A percentile compares a stretch with the other conserved stretches of the same genome.
Conservation (phyloP, 345 rosid genomes). For the Corchorus capsularis region DNA sequence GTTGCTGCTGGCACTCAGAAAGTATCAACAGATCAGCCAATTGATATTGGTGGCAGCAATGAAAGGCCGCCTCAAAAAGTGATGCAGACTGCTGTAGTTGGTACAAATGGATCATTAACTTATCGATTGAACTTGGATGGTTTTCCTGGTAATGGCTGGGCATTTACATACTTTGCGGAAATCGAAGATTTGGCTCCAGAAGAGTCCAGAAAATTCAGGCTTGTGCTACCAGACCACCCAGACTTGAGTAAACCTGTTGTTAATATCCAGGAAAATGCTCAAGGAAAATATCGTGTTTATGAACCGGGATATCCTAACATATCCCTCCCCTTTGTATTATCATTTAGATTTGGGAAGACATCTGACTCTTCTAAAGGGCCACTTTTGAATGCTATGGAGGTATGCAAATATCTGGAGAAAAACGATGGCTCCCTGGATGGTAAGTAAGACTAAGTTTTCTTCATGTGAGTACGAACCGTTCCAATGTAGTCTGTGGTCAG, state of each 20-base stretch:
- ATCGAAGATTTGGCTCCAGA: conserved; percentile 70
- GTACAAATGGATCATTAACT: conserved; percentile 84
- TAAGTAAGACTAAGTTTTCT: conserved; percentile 35
- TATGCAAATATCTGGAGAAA: conserved; percentile 65
- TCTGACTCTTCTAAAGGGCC: conserved; percentile 91
- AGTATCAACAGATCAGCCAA: conserved; percentile 68
- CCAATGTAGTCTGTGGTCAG: background rate
- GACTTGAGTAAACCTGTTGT: conserved; percentile 76
- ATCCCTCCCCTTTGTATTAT: conserved; percentile 79
- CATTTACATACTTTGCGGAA: conserved; percentile 82
- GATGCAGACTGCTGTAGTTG: conserved; percentile 99
- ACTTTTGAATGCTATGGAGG: conserved; percentile 94
- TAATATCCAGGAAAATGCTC: conserved; percentile 90
- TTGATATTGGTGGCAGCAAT: conserved; percentile 35
- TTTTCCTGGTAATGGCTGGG: conserved; percentile 95
- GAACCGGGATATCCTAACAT: conserved; percentile 85
- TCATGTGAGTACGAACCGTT: background rate
- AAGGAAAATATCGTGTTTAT: conserved; percentile 68
- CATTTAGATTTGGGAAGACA: conserved; percentile 75
- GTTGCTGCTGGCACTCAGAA: conserved; percentile 84
- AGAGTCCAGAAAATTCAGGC: conserved; percentile 88
- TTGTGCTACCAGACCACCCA: conserved; percentile 70
- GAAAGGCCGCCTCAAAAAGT: conserved; percentile 88
- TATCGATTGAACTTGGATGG: conserved; percentile 92
- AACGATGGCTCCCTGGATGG: conserved; percentile 83